Conservation (phyloP, 306 rosid genomes). For the Trifolium pratense region DNA sequence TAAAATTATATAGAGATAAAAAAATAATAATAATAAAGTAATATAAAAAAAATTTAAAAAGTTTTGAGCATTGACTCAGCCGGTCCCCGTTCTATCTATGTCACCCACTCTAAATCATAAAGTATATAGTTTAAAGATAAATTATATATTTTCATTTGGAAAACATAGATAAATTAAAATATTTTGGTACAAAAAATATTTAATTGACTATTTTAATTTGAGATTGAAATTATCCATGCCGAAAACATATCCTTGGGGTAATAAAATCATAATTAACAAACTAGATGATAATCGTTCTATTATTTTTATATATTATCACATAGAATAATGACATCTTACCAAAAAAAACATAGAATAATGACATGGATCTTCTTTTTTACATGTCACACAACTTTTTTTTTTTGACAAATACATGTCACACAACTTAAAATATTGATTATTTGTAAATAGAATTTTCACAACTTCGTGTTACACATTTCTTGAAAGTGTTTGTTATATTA, state of each 20-base stretch:
- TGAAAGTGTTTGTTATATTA: background rate
- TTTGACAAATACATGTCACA: slow-evolving; percentile 3
- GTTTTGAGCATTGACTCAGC: too few relatives aligned
- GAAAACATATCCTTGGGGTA: background rate
- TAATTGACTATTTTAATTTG: background rate
- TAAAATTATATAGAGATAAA: too few relatives aligned
- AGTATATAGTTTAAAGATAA: too few relatives aligned
- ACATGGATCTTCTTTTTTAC: slow-evolving; percentile 11
- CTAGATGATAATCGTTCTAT: background rate
- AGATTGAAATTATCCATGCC: background rate
- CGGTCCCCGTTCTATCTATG: too few relatives aligned
- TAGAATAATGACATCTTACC: background rate
- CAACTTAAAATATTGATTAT: slow-evolving; percentile 12
- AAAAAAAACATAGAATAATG: slow-evolving; percentile 9
- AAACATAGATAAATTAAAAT: background rate
- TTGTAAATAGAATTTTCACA: slow-evolving; percentile 14
- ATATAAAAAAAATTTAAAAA: too few relatives aligned
- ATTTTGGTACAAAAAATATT: background rate
- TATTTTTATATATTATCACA: slow-evolving; percentile 12
- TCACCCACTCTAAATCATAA: too few relatives aligned
- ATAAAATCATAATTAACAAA: background rate
- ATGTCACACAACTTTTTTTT: background rate
- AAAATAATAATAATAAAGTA: too few relatives aligned
- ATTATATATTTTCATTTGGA: too few relatives aligned
- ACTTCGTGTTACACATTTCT: slow-evolving; percentile 42